Evolutionary conservation across 768 basidiomycete species (phyloP).

Genomic region (Naematelia encephala): DNA sequence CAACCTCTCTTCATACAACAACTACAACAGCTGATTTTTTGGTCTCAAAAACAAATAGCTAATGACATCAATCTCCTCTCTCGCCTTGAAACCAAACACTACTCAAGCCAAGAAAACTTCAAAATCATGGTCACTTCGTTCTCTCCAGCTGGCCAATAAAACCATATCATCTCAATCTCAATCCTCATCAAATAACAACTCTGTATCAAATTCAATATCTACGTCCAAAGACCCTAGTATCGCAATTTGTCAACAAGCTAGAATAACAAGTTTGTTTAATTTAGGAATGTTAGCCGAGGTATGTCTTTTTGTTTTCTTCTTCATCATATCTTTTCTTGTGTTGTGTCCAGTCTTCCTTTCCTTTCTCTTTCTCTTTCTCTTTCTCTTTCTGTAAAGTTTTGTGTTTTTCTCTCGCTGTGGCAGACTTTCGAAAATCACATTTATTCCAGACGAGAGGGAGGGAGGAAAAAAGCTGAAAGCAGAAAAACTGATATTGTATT

Average conservation of each 20-base stretch:
- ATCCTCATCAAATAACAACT: too few species aligned
- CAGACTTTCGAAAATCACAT: background rate
- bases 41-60: slow-evolving; percentile 17
- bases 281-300: slow-evolving; percentile 49
- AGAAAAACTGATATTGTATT: background rate
- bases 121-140: slow-evolving; percentile 42
- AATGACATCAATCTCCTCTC: slow-evolving; percentile 48
- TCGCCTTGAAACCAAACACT: slow-evolving; percentile 37
- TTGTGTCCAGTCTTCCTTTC: too few species aligned
- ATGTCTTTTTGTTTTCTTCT: background rate
- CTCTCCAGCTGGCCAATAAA: slow-evolving; percentile 34
- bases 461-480: background rate
- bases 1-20: background rate
- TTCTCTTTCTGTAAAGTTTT: background rate
- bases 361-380: too few species aligned
- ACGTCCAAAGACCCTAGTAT: slow-evolving; percentile 17
- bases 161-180: too few species aligned
- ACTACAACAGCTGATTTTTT: background rate
- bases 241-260: slow-evolving; percentile 36
- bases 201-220: too few species aligned
- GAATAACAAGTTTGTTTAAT: slow-evolving; percentile 39
- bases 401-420: background rate
- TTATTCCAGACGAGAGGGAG: background rate
- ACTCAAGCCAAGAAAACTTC: slow-evolving; percentile 37
- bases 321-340: background rate